Base-by-base conservation (phyloP, 345 rosid genomes). In the Gossypioides kirkii region DNA sequence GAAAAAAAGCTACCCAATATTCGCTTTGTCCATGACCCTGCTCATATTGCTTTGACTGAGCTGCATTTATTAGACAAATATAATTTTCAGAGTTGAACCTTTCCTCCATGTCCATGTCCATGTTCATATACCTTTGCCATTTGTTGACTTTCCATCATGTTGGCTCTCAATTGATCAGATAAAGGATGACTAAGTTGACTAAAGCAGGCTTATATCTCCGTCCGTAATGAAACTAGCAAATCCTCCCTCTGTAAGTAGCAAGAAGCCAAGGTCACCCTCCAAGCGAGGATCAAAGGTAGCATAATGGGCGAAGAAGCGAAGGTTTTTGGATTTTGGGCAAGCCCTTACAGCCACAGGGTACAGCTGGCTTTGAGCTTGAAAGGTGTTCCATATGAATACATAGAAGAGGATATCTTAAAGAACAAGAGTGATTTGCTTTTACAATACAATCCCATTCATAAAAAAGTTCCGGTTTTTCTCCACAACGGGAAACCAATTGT, bases 311-410 rank as follows among this genome's bases (percentile, higher is more conserved):
- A 79, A 13, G 78, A 78, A 71, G 83, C 80, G 73, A 77, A 80
- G 84, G 80, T 86, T 23, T 72, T 80, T 10, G 86, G 89, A 4
- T 69, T 46, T 2, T 82, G 83, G 87, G 75, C 67, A 11, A 80
- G 87, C 62, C 83, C 84, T 49, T 82, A 54, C 49, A 80, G 75
- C 20, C 79, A 77, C n/a, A 70, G 86, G 28, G 72, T 86, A 0
- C 84, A 83, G 64, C 74, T 83, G 20, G 85, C 85, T 54, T 74
- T 83, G 68, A 80, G 82, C 28, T 70, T 79, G 41, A 85, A 85
- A 82, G 84, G 89, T 9, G 10, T 84, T 10, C 71, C 76, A 1
- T 86, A 75, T 38, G 86, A 82, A 3, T 84, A 80, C 60, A 41
- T 66, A 4, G 86, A 80, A 55, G 79, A 82, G 70, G 74, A 84